These are phyloP conservation scores for Calophaca sinica DNA, from an alignment of 306 rosid species.

Conservation along the genomic window DNA sequence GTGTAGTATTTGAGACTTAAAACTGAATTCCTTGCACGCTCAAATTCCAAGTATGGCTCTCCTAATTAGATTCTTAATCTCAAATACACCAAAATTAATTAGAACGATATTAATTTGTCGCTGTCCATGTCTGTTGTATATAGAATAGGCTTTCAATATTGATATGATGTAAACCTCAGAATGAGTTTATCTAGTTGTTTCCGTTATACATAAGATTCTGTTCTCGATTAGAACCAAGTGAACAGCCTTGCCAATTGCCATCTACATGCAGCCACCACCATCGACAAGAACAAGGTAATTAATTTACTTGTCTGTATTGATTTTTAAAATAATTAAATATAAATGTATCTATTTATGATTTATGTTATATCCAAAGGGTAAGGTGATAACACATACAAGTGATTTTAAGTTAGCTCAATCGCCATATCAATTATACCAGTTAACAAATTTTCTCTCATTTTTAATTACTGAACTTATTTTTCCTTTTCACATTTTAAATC, in stretches of 20 bases:
- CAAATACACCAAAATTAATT: too few relatives aligned
- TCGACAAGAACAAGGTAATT: slow-evolving; percentile 40
- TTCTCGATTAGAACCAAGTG: slow-evolving; percentile 45
- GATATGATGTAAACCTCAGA: slow-evolving; percentile 11
- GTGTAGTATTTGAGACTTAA: slow-evolving; percentile 10
- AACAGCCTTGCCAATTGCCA: slow-evolving; percentile 36
- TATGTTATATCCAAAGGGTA: neutral
- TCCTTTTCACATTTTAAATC: too few relatives aligned
- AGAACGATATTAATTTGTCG: too few relatives aligned
- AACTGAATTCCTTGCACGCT: neutral
- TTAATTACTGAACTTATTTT: too few relatives aligned
- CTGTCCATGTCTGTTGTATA: too few relatives aligned
- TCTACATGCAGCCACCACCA: neutral
- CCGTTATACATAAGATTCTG: slow-evolving; percentile 10
- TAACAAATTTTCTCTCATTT: neutral
- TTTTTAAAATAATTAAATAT: neutral
- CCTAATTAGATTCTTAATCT: neutral
- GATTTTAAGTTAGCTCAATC: neutral
- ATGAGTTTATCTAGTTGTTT: slow-evolving; percentile 1
- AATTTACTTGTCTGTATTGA: neutral
- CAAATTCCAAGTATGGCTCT: too few relatives aligned
- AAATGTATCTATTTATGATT: neutral
- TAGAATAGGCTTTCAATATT: too few relatives aligned
- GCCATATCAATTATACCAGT: neutral
- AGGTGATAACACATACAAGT: neutral